phyloP scores from a whole-genome alignment of 2,329 filamentous ascomycete genomes.

The Ophiosphaerella korrae region DNA sequence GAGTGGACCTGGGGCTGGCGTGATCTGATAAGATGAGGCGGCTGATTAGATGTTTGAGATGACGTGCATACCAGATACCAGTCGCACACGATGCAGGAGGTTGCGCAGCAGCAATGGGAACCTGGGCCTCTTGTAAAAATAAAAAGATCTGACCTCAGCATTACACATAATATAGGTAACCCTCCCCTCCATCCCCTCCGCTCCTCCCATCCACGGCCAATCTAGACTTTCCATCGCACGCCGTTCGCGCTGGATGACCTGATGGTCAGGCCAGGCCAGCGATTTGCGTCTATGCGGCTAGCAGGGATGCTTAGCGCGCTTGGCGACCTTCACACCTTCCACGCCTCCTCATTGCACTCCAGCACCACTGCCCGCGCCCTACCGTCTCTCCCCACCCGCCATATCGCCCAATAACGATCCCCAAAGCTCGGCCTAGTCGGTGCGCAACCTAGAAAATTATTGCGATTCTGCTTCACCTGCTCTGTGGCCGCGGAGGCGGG shows the following conservation, averaged over 20 bases:
- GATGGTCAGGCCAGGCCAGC: too few relatives aligned
- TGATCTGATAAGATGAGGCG: conserved; percentile 29
- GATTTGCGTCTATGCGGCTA: too few relatives aligned
- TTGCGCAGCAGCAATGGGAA: conserved; percentile 4
- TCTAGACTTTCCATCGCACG: too few relatives aligned
- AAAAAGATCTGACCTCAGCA: conserved; percentile 1
- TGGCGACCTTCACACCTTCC: conserved; percentile 7
- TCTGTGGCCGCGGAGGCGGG: conserved; percentile 32
- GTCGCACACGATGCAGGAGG: conserved; percentile 9
- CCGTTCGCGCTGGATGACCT: too few relatives aligned
- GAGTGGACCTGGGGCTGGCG: not conserved
- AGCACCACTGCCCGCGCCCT: conserved; percentile 32
- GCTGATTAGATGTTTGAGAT: conserved; percentile 15
- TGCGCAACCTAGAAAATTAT: conserved; percentile 32
- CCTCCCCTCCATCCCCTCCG: not conserved
- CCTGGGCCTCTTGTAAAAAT: conserved; percentile 1
- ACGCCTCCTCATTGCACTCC: conserved; percentile 22
- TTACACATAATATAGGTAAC: too few relatives aligned
- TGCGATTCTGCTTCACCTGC: conserved; percentile 19
- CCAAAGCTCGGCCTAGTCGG: conserved; percentile 9
- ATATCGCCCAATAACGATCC: conserved; percentile 4
- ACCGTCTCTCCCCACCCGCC: conserved; percentile 12
- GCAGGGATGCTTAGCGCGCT: not conserved
- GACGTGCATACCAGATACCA: conserved; percentile 24
- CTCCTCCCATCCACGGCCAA: too few relatives aligned